A percentile compares a stretch with the other conserved stretches of the same genome.
Conservation (phyloP, 139 green algal genomes). For the Raphidocelis subcapitata region DNA sequence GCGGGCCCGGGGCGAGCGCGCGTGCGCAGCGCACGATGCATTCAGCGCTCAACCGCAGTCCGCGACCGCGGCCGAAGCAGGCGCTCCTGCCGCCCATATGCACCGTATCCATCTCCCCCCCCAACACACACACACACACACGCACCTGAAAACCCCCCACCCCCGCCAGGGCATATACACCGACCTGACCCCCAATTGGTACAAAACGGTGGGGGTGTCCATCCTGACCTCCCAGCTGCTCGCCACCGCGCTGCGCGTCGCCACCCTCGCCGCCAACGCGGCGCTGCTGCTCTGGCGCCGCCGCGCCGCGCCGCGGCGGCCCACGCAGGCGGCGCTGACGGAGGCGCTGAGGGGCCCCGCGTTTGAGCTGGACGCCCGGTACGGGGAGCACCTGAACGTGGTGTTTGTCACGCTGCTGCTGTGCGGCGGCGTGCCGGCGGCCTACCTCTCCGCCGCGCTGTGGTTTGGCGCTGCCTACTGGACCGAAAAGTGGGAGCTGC, state of each 20-base stretch:
- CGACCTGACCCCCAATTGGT: conserved; percentile 53
- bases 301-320: too few species aligned
- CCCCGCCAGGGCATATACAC: conserved; percentile 37
- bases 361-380: conserved; percentile 48
- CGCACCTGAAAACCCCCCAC: too few species aligned
- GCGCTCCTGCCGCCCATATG: too few species aligned
- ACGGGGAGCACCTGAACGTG: conserved; percentile 52
- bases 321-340: conserved; percentile 49
- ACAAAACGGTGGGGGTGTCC: conserved; percentile 37
- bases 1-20: too few species aligned
- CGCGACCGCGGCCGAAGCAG: too few species aligned
- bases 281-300: too few species aligned
- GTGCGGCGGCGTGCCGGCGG: conserved; percentile 42
- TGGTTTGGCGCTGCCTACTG: conserved; percentile 45
- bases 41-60: too few species aligned
- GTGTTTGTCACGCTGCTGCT: conserved; percentile 54
- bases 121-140: too few species aligned
- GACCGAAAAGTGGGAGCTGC: conserved; percentile 58
- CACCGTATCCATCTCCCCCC: too few species aligned
- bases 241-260: conserved; percentile 6
- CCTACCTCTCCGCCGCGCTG: conserved; percentile 38
- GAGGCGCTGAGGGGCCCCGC: conserved; percentile 30
- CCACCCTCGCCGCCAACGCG: background rate
- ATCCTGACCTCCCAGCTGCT: conserved; percentile 40
- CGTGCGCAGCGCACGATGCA: too few species aligned